Evolutionary conservation across 2,329 filamentous ascomycete species (phyloP).

Genomic region (Elsinoe fawcettii): DNA sequence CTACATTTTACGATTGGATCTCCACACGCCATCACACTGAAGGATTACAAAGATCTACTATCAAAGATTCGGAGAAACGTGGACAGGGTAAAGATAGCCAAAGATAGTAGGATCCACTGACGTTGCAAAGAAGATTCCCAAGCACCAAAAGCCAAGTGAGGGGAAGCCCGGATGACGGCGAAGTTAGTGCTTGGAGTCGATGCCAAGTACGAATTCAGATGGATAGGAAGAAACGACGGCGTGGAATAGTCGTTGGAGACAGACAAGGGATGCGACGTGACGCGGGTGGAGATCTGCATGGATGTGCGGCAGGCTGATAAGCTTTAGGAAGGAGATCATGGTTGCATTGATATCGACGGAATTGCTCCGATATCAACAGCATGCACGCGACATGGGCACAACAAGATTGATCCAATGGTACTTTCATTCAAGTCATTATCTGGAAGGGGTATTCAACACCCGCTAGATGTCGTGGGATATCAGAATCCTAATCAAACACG

Average conservation of each 20-base stretch:
- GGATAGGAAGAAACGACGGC: neutral
- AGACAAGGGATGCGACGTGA: neutral
- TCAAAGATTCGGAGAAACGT: neutral
- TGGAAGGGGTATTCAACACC: neutral
- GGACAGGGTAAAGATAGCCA: neutral
- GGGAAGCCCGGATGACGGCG: neutral
- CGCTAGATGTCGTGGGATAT: neutral
- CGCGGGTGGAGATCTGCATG: slow-evolving; percentile 1
- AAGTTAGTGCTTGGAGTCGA: neutral
- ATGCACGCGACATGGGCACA: neutral
- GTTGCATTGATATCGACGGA: slow-evolving; percentile 5
- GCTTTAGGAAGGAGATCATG: slow-evolving; percentile 5
- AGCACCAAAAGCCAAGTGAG: slow-evolving; percentile 7
- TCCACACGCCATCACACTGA: neutral
- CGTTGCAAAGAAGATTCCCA: slow-evolving; percentile 8
- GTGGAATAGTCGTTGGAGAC: neutral
- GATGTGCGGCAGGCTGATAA: slow-evolving; percentile 11
- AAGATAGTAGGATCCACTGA: slow-evolving; percentile 1
- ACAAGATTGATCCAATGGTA: neutral
- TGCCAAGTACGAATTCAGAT: neutral
- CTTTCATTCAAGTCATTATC: slow-evolving; percentile 7
- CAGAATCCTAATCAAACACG: neutral
- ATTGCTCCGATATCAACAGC: slow-evolving; percentile 3
- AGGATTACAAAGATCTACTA: neutral
- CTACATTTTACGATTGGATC: neutral